phyloP scores from a whole-genome alignment of 495 filamentous ascomycete species.

The Apodospora peruviana region DNA sequence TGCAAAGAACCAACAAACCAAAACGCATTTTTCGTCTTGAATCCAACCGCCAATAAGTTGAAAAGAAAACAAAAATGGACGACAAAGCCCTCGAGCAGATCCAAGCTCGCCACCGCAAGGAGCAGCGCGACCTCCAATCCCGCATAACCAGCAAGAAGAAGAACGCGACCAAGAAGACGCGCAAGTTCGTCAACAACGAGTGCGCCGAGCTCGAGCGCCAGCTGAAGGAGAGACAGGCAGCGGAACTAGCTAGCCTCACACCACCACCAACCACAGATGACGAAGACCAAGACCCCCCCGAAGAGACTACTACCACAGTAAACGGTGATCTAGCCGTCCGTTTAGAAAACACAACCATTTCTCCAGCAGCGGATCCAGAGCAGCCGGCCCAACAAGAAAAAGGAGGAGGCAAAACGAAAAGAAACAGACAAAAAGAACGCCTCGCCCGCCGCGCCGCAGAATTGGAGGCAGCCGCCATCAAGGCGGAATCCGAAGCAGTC shows the following conservation, averaged over 20 bases:
- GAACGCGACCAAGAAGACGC: slow-evolving; percentile 89
- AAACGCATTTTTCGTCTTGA: no score
- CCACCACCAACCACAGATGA: slow-evolving; percentile 10
- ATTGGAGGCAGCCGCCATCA: slow-evolving; percentile 57
- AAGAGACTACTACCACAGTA: neutral
- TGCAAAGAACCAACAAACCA: no score
- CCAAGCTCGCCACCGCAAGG: slow-evolving; percentile 76
- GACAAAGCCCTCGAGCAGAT: slow-evolving; percentile 61
- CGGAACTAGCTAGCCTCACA: slow-evolving; percentile 57
- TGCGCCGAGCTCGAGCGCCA: slow-evolving; percentile 68
- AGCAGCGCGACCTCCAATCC: slow-evolving; percentile 77
- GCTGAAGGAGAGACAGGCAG: slow-evolving; percentile 59
- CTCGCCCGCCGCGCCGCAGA: slow-evolving; percentile 85
- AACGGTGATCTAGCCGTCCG: slow-evolving; percentile 11
- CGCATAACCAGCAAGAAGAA: slow-evolving; percentile 93
- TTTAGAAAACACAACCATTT: slow-evolving; percentile 16
- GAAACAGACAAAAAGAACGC: slow-evolving; percentile 85
- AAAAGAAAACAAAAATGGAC: no score
- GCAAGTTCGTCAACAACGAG: slow-evolving; percentile 81
- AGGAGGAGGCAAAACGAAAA: slow-evolving; percentile 53
- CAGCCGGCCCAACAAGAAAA: slow-evolving; percentile 15
- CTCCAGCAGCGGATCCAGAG: slow-evolving; percentile 11
- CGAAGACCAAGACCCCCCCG: slow-evolving; percentile 1
- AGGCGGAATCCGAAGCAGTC: slow-evolving; percentile 70
- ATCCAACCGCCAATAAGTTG: no score